A percentile compares a stretch with the other conserved stretches of the same genome.
Evolutionary conservation across 2,329 filamentous ascomycete genomes (phyloP).

Genomic region (Trichophyton benhamiae): DNA sequence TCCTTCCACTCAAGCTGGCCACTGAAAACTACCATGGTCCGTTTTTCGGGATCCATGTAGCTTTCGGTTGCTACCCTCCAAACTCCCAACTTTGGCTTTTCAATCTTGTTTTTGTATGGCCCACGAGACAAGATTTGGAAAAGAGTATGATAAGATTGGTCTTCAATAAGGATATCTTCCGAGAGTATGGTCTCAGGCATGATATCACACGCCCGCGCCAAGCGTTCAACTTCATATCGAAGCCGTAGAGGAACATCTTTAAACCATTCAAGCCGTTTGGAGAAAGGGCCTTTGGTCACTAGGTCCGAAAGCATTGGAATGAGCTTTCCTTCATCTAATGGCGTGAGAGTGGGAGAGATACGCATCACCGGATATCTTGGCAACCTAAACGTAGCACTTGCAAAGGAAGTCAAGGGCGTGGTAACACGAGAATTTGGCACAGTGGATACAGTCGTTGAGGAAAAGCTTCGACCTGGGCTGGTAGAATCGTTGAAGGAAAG

Average conservation of each 20-base stretch:
- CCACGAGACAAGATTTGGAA: conserved; percentile 24
- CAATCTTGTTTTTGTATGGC: conserved; percentile 13
- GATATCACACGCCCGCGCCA: conserved; percentile 22
- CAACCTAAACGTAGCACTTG: background rate
- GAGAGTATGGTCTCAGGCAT: conserved; percentile 21
- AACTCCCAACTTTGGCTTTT: conserved; percentile 20
- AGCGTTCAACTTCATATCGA: conserved; percentile 29
- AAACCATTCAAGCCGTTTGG: conserved; percentile 18
- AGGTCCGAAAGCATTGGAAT: conserved; percentile 21
- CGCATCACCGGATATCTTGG: background rate
- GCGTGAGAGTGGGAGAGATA: background rate
- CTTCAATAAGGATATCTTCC: conserved; percentile 17
- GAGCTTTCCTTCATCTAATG: conserved; percentile 9
- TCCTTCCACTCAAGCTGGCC: conserved; percentile 31
- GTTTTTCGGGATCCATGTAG: conserved; percentile 22
- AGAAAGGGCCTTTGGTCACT: conserved; percentile 26
- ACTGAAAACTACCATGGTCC: conserved; percentile 29
- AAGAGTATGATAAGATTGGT: conserved; percentile 20
- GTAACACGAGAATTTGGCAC: background rate
- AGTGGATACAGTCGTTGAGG: background rate
- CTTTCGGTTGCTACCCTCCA: conserved; percentile 26
- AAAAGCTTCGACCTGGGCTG: background rate
- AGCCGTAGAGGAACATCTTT: conserved; percentile 23
- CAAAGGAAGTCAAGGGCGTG: background rate
- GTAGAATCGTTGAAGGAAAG: too few relatives aligned